Base-by-base conservation (phyloP, 192 early-diverging fungal species). In the Dimargaris verticillata region DNA sequence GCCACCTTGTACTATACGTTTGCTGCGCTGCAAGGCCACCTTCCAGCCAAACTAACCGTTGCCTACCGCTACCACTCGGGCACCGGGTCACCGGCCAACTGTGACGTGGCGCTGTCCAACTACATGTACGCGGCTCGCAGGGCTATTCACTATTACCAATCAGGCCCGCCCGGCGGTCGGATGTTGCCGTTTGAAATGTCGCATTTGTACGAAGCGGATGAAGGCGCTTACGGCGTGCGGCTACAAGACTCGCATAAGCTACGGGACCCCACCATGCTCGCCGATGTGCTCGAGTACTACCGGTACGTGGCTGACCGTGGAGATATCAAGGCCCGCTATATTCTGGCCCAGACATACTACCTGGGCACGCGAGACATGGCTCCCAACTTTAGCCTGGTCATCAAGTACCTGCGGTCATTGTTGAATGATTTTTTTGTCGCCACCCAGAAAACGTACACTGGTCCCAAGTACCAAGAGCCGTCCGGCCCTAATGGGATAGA, bases 111-210 rank as follows among this genome's bases (percentile, higher is more conserved):
- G 12, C 67, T 84, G 2, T 81, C 62, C 24, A 83, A 91, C 65
- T 99, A 97, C 70, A 74, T 80, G 61, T 60, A 72, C 2, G 91
- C 88, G 1, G 92, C 93, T 0, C 81, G 83, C 38, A 83, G 84
- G 69, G 89, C 79, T 0, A 74, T 92, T 22, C 69, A 77, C 22
- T 71, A 80, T 64, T 91, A 74, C 61, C 61, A 70, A 14, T 68
- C 75, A 9, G 93, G 92, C 0, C 92, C 90, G n/a, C 88, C 88
- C 18, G 77, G 83, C 28, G 95, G 95, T 15, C 87, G 74, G 7
- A 70, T 74, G 11, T 68, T 86, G 68, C 89, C 89, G 10, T 73
- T 74, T 18, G 61, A 75, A 13, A 84, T 85, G 61, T 68, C 77
- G 42, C 74, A 84, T 29, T 70, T 99, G 57, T 75, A 84, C 7